These are phyloP conservation scores for Sordaria brevicollis DNA, from an alignment of 495 filamentous ascomycete species.

Conservation along the genomic window DNA sequence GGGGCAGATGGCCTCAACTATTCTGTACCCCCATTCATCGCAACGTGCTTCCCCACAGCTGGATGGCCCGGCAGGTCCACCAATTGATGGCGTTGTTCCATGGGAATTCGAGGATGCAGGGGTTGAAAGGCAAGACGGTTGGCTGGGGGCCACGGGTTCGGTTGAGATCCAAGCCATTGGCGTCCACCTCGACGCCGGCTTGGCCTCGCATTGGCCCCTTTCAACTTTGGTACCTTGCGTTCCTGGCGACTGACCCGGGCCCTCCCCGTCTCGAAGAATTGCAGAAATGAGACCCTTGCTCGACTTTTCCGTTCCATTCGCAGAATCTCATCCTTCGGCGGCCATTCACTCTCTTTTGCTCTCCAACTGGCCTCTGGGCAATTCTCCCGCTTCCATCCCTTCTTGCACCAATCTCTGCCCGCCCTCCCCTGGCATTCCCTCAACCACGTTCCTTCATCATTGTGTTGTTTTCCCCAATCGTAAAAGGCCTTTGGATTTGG, in stretches of 20 bases:
- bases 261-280: not conserved
- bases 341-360: not conserved
- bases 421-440: not conserved
- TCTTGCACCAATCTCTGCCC: not conserved
- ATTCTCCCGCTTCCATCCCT: not conserved
- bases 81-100: not conserved
- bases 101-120: not conserved
- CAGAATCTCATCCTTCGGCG: not conserved
- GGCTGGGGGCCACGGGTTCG: not conserved
- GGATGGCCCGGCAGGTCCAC: not conserved
- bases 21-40: not conserved
- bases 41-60: not conserved
- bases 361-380: too few species aligned
- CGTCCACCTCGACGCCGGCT: not conserved
- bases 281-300: not conserved
- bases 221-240: not conserved
- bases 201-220: not conserved
- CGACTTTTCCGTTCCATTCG: not conserved
- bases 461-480: not conserved
- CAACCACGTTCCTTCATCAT: not conserved
- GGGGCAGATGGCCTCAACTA: not conserved
- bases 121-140: not conserved
- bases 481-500: not conserved
- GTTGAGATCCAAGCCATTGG: not conserved
- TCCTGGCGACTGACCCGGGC: not conserved